A percentile compares a stretch with the other conserved stretches of the same genome.
These are phyloP conservation scores for Chaetomium fimeti DNA, from an alignment of 495 filamentous ascomycete genomes.

Conservation along the genomic window DNA sequence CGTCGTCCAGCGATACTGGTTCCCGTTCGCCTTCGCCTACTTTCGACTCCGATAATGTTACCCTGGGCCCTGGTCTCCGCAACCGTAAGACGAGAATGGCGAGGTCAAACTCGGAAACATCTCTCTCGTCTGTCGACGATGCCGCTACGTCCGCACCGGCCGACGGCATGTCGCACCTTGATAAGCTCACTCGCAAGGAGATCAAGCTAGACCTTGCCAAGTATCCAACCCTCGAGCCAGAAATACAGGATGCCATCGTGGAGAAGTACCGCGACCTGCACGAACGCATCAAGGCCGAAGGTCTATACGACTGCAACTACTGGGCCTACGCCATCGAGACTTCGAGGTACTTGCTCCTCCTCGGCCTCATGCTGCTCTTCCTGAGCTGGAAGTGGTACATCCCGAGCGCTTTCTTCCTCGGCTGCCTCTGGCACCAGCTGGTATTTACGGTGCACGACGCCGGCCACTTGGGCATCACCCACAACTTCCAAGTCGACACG, in stretches of 20 bases:
- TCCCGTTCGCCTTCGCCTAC: slow-evolving; percentile 61
- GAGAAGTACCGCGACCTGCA: slow-evolving; percentile 75
- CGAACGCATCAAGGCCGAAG: slow-evolving; percentile 66
- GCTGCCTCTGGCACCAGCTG: slow-evolving; percentile 91
- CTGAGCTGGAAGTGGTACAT: slow-evolving; percentile 72
- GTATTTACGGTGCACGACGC: slow-evolving; percentile 96
- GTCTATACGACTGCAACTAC: slow-evolving; percentile 86
- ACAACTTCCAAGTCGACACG: slow-evolving; percentile 77
- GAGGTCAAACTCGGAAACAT: slow-evolving; percentile 41
- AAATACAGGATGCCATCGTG: slow-evolving; percentile 75
- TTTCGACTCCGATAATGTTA: slow-evolving; percentile 55
- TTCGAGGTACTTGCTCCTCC: slow-evolving; percentile 73
- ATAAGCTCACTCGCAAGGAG: slow-evolving; percentile 70
- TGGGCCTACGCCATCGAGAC: slow-evolving; percentile 73
- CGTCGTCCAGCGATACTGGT: slow-evolving; percentile 44
- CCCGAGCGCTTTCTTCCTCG: slow-evolving; percentile 71
- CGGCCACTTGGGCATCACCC: slow-evolving; percentile 96
- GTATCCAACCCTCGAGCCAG: slow-evolving; percentile 76
- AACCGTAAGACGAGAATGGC: slow-evolving; percentile 19
- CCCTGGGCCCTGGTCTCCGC: slow-evolving; percentile 27
- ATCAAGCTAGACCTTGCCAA: slow-evolving; percentile 73
- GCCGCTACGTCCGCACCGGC: slow-evolving; percentile 28
- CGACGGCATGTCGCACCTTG: slow-evolving; percentile 61
- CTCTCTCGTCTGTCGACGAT: slow-evolving; percentile 47
- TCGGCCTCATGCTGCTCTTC: slow-evolving; percentile 60